These are phyloP conservation scores for Trichoderma reesei DNA, from an alignment of 495 filamentous ascomycete genomes.

Conservation along the genomic window DNA sequence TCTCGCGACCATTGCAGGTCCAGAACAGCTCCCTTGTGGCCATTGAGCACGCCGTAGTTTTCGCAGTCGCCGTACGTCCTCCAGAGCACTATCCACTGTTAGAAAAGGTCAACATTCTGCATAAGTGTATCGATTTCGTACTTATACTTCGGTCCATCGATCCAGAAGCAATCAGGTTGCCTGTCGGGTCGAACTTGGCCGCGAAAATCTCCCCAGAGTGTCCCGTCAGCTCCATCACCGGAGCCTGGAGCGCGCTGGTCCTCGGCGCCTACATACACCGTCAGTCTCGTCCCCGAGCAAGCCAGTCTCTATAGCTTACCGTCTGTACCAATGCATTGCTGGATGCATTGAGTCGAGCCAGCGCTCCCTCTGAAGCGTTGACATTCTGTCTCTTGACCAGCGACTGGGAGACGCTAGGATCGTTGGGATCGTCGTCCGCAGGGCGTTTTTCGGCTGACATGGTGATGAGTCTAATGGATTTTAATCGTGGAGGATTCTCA, in stretches of 20 bases:
- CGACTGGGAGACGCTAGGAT: slow-evolving; percentile 67
- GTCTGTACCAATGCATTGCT: slow-evolving; percentile 68
- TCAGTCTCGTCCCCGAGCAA: slow-evolving; percentile 22
- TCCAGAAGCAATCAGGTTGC: slow-evolving; percentile 83
- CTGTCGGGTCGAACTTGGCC: slow-evolving; percentile 81
- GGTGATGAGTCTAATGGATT: slow-evolving; percentile 11
- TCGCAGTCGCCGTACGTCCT: slow-evolving; percentile 83
- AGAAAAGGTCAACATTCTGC: slow-evolving; percentile 54
- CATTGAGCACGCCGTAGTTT: slow-evolving; percentile 79
- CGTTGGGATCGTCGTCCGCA: slow-evolving; percentile 67
- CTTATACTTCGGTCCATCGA: slow-evolving; percentile 90
- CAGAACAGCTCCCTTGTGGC: slow-evolving; percentile 81
- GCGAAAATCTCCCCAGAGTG: slow-evolving; percentile 75
- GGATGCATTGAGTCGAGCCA: slow-evolving; percentile 57
- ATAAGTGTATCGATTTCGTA: slow-evolving; percentile 72
- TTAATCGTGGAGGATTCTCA: background rate
- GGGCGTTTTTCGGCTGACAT: slow-evolving; percentile 92
- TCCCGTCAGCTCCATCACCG: slow-evolving; percentile 89
- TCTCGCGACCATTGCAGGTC: slow-evolving; percentile 97
- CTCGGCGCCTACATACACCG: slow-evolving; percentile 53
- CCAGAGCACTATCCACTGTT: slow-evolving; percentile 65
- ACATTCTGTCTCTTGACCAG: slow-evolving; percentile 87
- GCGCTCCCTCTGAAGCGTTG: slow-evolving; percentile 45
- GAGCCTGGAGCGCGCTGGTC: slow-evolving; percentile 79
- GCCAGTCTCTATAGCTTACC: slow-evolving; percentile 44